Conservation (phyloP, 1,284 basidiomycete species). For the Malassezia furfur region DNA sequence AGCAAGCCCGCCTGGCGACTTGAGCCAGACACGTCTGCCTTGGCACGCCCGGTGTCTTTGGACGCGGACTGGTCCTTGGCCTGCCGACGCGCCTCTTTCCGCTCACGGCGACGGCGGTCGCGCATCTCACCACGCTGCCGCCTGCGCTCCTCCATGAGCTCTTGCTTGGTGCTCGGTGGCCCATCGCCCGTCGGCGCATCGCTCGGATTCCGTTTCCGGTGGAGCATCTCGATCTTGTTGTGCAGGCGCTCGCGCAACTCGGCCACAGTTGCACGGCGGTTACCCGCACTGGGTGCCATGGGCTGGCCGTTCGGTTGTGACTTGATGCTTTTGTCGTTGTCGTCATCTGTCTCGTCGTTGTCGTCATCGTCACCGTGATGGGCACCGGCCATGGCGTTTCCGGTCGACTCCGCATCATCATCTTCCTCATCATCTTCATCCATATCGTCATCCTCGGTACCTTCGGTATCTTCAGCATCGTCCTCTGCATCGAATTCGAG, state of each 20-base stretch:
- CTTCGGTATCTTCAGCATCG: slow-evolving; percentile 10
- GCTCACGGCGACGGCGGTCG: slow-evolving; percentile 34
- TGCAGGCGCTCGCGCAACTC: slow-evolving; percentile 37
- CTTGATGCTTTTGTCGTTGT: slow-evolving; percentile 8
- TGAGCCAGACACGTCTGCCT: background rate
- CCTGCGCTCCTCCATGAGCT: slow-evolving; percentile 40
- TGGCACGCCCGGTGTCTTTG: background rate
- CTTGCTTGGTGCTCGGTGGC: slow-evolving; percentile 29
- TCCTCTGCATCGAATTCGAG: slow-evolving; percentile 27
- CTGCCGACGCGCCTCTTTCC: slow-evolving; percentile 29
- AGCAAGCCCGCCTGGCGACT: slow-evolving; percentile 7
- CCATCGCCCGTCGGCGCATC: background rate
- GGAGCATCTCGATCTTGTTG: slow-evolving; percentile 34
- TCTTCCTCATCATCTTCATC: slow-evolving; percentile 19
- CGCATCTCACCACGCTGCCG: slow-evolving; percentile 38
- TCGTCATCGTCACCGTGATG: background rate
- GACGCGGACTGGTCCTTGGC: background rate
- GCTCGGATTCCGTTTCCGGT: slow-evolving; percentile 25
- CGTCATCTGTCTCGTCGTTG: background rate
- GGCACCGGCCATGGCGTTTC: background rate
- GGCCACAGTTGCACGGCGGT: slow-evolving; percentile 27
- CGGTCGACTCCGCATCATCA: slow-evolving; percentile 7
- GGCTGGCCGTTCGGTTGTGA: background rate
- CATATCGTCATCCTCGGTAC: slow-evolving; percentile 20
- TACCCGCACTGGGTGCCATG: background rate